Percentiles rank a stretch among this genome's conserved stretches.
These are phyloP conservation scores for Psophocarpus tetragonolobus DNA, from an alignment of 306 rosid species.

Conservation along the genomic window DNA sequence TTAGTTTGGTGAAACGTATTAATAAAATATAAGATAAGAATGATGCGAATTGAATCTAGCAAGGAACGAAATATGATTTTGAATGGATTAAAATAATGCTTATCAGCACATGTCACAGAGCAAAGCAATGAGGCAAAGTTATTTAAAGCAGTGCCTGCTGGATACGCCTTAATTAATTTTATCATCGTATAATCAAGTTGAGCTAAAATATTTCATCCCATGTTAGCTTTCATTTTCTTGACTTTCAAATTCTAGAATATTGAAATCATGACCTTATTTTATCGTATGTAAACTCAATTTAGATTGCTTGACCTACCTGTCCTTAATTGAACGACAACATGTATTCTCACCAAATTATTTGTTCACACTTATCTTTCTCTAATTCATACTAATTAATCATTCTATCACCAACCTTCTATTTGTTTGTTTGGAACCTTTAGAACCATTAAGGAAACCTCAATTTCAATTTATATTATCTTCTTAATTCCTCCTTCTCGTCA, in stretches of 20 bases:
- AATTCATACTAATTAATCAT: constrained; percentile 9
- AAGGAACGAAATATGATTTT: background rate
- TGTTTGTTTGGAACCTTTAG: constrained; percentile 1
- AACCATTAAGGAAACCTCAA: background rate
- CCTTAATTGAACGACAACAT: background rate
- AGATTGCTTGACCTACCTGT: constrained; percentile 9
- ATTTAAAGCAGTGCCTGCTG: background rate
- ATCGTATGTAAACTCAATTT: background rate
- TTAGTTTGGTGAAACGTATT: background rate
- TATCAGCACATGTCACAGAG: background rate
- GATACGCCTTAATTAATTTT: background rate
- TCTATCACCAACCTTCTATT: constrained; percentile 19
- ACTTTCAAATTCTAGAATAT: background rate
- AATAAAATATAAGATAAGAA: background rate
- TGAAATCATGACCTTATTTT: background rate
- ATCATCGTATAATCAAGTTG: background rate
- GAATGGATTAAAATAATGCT: background rate
- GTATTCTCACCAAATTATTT: background rate
- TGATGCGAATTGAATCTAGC: background rate
- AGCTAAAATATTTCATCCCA: background rate
- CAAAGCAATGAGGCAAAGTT: background rate
- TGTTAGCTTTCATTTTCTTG: constrained; percentile 24
- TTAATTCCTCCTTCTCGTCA: background rate
- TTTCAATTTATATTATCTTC: background rate
- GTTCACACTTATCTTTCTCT: constrained; percentile 27